A percentile compares a stretch with the other conserved stretches of the same genome.
Conservation (phyloP, 2,329 filamentous ascomycete genomes). For the Curvularia sp. region DNA sequence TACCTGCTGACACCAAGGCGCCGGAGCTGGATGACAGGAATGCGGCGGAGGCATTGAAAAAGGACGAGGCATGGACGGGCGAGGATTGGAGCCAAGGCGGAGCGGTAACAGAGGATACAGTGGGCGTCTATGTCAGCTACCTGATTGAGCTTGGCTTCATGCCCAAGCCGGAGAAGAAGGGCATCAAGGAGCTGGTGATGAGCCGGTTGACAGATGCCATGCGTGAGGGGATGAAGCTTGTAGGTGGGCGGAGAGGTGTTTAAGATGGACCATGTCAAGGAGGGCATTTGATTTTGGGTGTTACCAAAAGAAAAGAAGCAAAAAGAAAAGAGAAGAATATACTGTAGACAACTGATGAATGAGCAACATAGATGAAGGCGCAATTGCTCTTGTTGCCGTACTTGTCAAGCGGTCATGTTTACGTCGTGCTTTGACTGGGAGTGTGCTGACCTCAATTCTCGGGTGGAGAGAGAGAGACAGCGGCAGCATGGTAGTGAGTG, state of each 20-base stretch:
- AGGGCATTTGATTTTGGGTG: background rate
- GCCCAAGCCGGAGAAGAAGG: constrained; percentile 45
- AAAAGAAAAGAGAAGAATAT: background rate
- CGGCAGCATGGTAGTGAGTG: no score
- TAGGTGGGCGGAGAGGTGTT: constrained; percentile 43
- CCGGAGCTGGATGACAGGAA: constrained; percentile 79
- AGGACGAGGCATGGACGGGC: constrained; percentile 67
- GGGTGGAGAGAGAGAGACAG: no score
- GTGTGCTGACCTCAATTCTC: background rate
- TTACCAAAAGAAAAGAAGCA: background rate
- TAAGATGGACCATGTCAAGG: constrained; percentile 11
- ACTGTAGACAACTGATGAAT: background rate
- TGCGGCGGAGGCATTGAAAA: constrained; percentile 68
- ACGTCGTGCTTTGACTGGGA: background rate
- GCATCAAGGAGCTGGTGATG: constrained; percentile 38
- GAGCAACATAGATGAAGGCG: background rate
- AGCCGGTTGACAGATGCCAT: constrained; percentile 42
- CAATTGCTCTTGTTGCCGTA: background rate
- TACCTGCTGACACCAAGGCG: constrained; percentile 73
- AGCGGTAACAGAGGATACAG: constrained; percentile 66
- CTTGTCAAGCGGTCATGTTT: background rate
- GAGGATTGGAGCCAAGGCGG: constrained; percentile 63
- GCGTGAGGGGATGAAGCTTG: constrained; percentile 45
- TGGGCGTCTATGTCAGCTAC: constrained; percentile 69
- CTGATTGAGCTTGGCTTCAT: constrained; percentile 70